A percentile compares a stretch with the other conserved stretches of the same genome.
Conservation (phyloP, 2,329 filamentous ascomycete genomes). For the Nemania bipapillata region DNA sequence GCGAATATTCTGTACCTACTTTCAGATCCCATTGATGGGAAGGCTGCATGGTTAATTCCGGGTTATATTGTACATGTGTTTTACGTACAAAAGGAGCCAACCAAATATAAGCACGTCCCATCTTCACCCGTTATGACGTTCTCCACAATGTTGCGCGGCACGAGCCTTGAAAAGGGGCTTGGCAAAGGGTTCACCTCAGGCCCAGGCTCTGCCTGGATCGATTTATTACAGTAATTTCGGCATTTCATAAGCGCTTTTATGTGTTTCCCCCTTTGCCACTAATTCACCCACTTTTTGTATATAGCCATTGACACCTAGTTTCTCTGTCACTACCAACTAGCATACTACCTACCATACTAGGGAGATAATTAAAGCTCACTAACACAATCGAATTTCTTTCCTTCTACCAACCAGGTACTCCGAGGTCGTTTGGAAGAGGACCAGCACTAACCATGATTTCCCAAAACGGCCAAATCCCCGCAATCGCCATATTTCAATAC, state of each 20-base stretch:
- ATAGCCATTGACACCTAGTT: neutral
- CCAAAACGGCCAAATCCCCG: slow-evolving; percentile 2
- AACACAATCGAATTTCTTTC: no score
- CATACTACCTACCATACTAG: slow-evolving; percentile 1
- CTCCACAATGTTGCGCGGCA: slow-evolving; percentile 24
- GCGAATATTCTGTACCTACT: neutral
- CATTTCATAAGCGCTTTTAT: slow-evolving; percentile 35
- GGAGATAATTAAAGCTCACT: neutral
- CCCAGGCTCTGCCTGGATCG: slow-evolving; percentile 8
- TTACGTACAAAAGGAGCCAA: neutral
- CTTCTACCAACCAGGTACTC: no score
- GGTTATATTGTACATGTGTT: neutral
- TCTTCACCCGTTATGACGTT: neutral
- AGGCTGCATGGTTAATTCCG: neutral
- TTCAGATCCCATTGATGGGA: neutral
- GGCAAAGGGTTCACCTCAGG: slow-evolving; percentile 18
- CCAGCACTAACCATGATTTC: slow-evolving; percentile 8
- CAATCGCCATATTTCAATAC: neutral
- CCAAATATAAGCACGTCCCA: neutral
- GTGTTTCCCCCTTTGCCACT: slow-evolving; percentile 30
- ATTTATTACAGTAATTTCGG: slow-evolving; percentile 49
- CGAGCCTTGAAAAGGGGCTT: slow-evolving; percentile 34
- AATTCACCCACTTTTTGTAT: slow-evolving; percentile 23
- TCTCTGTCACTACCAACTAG: neutral
- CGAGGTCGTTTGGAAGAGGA: neutral